Evolutionary conservation across 2,329 filamentous ascomycete genomes (phyloP), one percentile per base, ranked within the genome.

Genomic region (Aspergillus chevalieri): DNA sequence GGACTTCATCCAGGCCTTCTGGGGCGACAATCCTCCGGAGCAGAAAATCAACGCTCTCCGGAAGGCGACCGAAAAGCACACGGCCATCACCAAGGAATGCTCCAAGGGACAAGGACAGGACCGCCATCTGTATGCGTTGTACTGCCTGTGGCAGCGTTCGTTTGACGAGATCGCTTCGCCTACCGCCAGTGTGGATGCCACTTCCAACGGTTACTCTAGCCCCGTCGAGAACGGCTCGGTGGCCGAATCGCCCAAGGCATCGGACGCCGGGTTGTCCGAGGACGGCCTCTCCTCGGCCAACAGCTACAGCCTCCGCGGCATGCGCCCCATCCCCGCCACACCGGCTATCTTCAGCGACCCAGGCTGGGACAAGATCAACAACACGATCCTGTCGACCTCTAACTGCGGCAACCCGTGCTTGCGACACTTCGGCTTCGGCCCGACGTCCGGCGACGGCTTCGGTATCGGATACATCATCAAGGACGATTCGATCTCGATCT

Each of bases 401-500:
- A 98, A 98, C 76, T 98, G 93, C 70, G 93, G 93, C 51, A 98
- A 97, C 70, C 93, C 93, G 0, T 89, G 86, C 0, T 82, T 98
- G 15, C 84, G 93, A 2, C 92, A 97, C 61, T 98, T 98, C 62
- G 93, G 93, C 3, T 98, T 98, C 65, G 93, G 93, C 0, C 93
- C 93, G 1, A 95, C 92, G 0, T 92, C 88, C 0, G 92, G 85
- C 2, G 90, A 96, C 57, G 93, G 93, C 0, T 97, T 97, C 64
- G 93, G 93, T 26, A 96, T 98, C 49, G 93, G 93, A 2, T 98
- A 98, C 74, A 97, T 98, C 63, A 96, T 98, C 79, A 98, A 98
- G 71, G 89, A 94, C 58, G 88, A 93, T 47, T 81, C 83, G 44
- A 87, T 97, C 52, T 89, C 85, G 43, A 92, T 98, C 53, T 97